phyloP scores from a whole-genome alignment of 208 protist species.

The Leishmania mexicana region DNA sequence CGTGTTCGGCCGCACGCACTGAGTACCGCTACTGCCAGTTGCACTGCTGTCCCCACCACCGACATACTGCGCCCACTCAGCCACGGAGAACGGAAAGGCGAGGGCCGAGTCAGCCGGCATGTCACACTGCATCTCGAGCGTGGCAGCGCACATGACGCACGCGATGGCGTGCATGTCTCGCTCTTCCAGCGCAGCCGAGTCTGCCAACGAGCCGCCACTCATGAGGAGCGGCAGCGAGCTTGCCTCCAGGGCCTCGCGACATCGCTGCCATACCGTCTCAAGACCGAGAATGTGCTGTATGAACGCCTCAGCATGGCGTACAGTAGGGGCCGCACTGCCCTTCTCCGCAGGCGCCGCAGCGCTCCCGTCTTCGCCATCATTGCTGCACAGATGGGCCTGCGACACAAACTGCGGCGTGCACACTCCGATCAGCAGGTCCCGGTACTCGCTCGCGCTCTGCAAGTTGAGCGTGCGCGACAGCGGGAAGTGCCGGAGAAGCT shows the following conservation, averaged over 20 bases:
- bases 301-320: neutral
- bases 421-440: conserved; percentile 37
- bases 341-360: neutral
- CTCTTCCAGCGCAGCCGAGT: neutral
- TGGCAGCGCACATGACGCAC: conserved; percentile 6
- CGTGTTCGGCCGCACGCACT: neutral
- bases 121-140: conserved; percentile 10
- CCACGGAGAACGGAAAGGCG: conserved; percentile 12
- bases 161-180: conserved; percentile 18
- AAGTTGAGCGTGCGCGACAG: conserved; percentile 30
- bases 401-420: conserved; percentile 17
- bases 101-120: neutral
- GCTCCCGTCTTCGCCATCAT: neutral
- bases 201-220: neutral
- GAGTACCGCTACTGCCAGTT: neutral
- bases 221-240: neutral
- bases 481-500: conserved; percentile 43
- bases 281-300: neutral
- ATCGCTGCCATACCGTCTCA: conserved; percentile 1
- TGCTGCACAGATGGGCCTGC: neutral
- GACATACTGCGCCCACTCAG: conserved; percentile 18
- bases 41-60: neutral
- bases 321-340: neutral
- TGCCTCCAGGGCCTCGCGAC: conserved; percentile 19
- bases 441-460: conserved; percentile 41